Evolutionary conservation across 2,329 filamentous ascomycete genomes (phyloP).

Genomic region (Fusarium incarnatum): DNA sequence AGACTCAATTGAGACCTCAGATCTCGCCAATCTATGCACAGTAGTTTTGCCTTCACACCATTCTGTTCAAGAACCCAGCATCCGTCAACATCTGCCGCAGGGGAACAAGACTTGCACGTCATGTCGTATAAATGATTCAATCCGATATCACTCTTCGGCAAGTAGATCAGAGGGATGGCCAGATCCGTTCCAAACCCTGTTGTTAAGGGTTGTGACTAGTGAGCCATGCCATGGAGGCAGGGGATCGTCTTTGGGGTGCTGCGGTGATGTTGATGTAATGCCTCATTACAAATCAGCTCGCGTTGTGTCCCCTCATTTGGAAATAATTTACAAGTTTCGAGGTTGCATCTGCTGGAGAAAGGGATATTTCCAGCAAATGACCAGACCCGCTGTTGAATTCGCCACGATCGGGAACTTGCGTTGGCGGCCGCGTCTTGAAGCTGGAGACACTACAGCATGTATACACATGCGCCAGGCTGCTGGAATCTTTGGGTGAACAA

Average conservation of each 20-base stretch:
- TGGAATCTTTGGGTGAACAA: not conserved
- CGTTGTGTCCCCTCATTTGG: not conserved
- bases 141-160: not conserved
- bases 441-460: not conserved
- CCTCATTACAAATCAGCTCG: conserved; percentile 33
- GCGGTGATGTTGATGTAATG: conserved; percentile 28
- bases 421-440: conserved; percentile 1
- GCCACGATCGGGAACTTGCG: conserved; percentile 33
- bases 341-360: conserved; percentile 9
- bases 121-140: not conserved
- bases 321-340: conserved; percentile 11
- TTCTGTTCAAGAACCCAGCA: not conserved
- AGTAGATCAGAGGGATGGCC: not conserved
- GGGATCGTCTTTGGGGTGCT: not conserved
- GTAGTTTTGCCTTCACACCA: conserved; percentile 13
- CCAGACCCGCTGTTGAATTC: conserved; percentile 14
- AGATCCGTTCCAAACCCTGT: not conserved
- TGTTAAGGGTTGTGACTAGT: not conserved
- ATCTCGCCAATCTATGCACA: conserved; percentile 39
- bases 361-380: not conserved
- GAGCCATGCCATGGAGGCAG: not conserved
- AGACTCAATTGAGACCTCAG: conserved; percentile 2
- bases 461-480: not conserved
- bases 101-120: not conserved
- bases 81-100: not conserved